Conservation (phyloP, 1,139 yeast species). For the Wickerhamomyces sp. region DNA sequence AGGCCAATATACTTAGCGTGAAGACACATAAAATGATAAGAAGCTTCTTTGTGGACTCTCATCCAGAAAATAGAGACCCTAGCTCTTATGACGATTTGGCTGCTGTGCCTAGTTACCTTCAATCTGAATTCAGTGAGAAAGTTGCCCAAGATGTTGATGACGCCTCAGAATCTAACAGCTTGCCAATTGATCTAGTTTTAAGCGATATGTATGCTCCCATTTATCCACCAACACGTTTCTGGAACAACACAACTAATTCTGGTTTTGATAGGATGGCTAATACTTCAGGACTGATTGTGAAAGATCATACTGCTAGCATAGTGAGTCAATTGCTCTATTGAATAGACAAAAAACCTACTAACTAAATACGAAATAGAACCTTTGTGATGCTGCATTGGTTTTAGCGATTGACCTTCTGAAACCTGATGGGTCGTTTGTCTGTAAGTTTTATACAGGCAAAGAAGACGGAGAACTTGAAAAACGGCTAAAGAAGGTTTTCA, state of each 20-base stretch:
- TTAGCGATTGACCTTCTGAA: conserved; percentile 66
- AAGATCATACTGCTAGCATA: conserved; percentile 59
- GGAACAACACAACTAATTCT: conserved; percentile 70
- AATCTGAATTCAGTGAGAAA: conserved; percentile 15
- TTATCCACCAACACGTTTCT: conserved; percentile 59
- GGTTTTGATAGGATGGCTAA: conserved; percentile 78
- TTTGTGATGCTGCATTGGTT: conserved; percentile 87
- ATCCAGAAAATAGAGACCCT: background rate
- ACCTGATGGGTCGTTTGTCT: conserved; percentile 67
- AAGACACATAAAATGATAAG: conserved; percentile 59
- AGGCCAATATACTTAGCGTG: conserved; percentile 77
- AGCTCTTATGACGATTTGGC: conserved; percentile 5
- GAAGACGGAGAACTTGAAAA: conserved; percentile 59
- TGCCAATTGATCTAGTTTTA: conserved; percentile 62
- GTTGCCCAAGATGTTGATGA: conserved; percentile 7
- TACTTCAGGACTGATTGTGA: conserved; percentile 57
- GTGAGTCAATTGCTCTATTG: conserved; percentile 28
- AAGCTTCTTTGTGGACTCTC: conserved; percentile 40
- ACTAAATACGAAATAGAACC: conserved; percentile 43
- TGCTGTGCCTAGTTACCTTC: conserved; percentile 18
- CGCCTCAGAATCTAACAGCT: conserved; percentile 3
- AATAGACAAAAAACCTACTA: conserved; percentile 6
- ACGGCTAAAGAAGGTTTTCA: conserved; percentile 57
- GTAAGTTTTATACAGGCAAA: conserved; percentile 67
- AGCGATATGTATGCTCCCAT: conserved; percentile 87